Conservation (phyloP, 257 asterid genomes). For the Phtheirospermum japonicum region DNA sequence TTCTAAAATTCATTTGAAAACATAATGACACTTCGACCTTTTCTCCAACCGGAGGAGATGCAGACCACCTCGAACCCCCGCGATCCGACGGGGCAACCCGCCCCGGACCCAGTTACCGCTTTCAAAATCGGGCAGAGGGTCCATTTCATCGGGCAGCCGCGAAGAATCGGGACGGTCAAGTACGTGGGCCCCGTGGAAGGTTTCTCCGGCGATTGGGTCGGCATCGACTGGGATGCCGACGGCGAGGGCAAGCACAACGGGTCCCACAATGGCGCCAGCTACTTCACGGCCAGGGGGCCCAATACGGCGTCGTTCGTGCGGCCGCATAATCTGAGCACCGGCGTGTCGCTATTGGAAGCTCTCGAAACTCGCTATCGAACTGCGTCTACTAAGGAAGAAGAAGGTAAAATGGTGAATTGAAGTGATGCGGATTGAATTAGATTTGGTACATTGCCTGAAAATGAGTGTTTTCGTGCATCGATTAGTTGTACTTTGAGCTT, state of each 20-base stretch:
- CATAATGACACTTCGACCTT: too few species aligned
- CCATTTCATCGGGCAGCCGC: slow-evolving; percentile 48
- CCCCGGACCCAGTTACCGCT: slow-evolving; percentile 16
- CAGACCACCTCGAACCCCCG: slow-evolving; percentile 33
- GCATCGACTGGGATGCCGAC: slow-evolving; percentile 88
- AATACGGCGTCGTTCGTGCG: slow-evolving; percentile 77
- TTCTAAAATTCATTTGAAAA: not conserved
- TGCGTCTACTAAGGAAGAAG: slow-evolving; percentile 72
- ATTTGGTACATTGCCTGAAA: slow-evolving; percentile 21
- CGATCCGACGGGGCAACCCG: slow-evolving; percentile 29
- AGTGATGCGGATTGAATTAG: slow-evolving; percentile 7
- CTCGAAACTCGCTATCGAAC: slow-evolving; percentile 71
- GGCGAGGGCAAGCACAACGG: slow-evolving; percentile 93
- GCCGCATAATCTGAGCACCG: slow-evolving; percentile 63
- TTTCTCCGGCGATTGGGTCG: slow-evolving; percentile 69
- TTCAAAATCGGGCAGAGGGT: slow-evolving; percentile 68
- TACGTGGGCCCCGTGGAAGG: slow-evolving; percentile 83
- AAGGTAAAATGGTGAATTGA: slow-evolving; percentile 44
- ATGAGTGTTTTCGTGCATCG: slow-evolving; percentile 1
- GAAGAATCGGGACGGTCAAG: slow-evolving; percentile 67
- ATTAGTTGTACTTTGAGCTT: not conserved
- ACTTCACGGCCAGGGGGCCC: slow-evolving; percentile 65
- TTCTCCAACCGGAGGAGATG: slow-evolving; percentile 32
- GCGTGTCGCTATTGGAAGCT: slow-evolving; percentile 67
- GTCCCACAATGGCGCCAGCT: slow-evolving; percentile 56